Percentiles rank a stretch among this genome's conserved stretches.
These are phyloP conservation scores for Vigna reflexopilosa DNA, from an alignment of 306 rosid species.

Conservation along the genomic window DNA sequence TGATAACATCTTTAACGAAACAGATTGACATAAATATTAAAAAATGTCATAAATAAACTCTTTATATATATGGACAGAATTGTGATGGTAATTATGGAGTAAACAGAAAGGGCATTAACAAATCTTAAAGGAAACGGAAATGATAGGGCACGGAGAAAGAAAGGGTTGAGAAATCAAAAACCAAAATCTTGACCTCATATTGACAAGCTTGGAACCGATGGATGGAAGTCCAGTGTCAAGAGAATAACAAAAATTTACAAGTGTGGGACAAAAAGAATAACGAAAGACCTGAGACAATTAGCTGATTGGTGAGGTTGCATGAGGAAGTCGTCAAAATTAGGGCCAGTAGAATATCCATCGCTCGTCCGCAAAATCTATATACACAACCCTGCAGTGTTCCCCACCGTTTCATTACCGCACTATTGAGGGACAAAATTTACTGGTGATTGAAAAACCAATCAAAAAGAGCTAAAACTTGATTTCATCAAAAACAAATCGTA, in stretches of 20 bases:
- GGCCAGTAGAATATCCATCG: constrained; percentile 44
- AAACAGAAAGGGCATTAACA: no score
- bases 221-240: constrained; percentile 35
- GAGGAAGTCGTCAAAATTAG: constrained; percentile 44
- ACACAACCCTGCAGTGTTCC: constrained; percentile 68
- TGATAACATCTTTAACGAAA: no score
- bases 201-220: constrained; percentile 38
- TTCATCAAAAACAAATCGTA: constrained; percentile 15
- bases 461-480: neutral
- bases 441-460: no score
- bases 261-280: constrained; percentile 41
- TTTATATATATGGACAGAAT: no score
- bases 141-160: neutral
- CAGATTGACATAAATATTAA: no score
- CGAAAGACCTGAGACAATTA: constrained; percentile 36
- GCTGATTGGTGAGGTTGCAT: constrained; percentile 40
- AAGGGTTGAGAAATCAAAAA: constrained; percentile 15
- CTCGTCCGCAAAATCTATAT: constrained; percentile 68
- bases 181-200: constrained; percentile 48
- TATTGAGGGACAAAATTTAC: neutral
- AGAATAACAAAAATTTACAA: constrained; percentile 45
- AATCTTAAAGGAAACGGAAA: no score
- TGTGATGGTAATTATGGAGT: no score
- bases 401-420: constrained; percentile 21
- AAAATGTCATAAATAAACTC: no score